These are phyloP conservation scores for Fraxinus pennsylvanica DNA, from an alignment of 257 asterid genomes.

Conservation along the genomic window DNA sequence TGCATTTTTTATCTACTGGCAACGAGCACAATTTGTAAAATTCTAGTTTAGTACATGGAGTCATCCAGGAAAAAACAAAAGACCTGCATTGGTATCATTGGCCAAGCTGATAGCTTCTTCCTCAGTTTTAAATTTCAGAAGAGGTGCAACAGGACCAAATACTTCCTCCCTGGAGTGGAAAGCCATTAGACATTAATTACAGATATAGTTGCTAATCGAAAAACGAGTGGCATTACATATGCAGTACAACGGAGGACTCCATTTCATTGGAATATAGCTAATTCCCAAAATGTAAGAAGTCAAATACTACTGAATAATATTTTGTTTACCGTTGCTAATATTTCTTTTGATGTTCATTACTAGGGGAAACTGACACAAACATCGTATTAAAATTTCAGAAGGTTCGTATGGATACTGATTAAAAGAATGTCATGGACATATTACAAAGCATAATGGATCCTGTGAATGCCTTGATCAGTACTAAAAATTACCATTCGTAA, in stretches of 20 bases:
- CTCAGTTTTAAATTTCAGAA: slow-evolving; percentile 84
- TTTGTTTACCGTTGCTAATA: not conserved
- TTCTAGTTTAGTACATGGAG: slow-evolving; percentile 14
- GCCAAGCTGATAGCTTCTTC: slow-evolving; percentile 90
- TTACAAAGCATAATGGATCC: not conserved
- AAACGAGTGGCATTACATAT: not conserved
- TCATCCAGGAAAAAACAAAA: slow-evolving; percentile 7
- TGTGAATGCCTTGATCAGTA: slow-evolving; percentile 11
- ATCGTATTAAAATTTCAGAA: not conserved
- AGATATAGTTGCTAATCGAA: slow-evolving; percentile 1
- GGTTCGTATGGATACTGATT: not conserved
- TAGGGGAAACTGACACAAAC: not conserved
- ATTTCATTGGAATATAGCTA: not conserved
- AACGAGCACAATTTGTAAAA: not conserved
- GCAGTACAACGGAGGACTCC: not conserved
- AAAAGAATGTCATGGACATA: slow-evolving; percentile 3
- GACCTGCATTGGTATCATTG: slow-evolving; percentile 92
- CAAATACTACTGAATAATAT: not conserved
- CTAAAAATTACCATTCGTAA: slow-evolving; percentile 9
- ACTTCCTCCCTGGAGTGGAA: slow-evolving; percentile 70
- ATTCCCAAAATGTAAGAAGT: not conserved
- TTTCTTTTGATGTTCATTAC: not conserved
- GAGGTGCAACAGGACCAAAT: slow-evolving; percentile 98
- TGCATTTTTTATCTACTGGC: not conserved
- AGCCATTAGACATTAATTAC: slow-evolving; percentile 17